phyloP scores from a whole-genome alignment of 768 basidiomycete genomes.

The Candolleomyces eurysporus region DNA sequence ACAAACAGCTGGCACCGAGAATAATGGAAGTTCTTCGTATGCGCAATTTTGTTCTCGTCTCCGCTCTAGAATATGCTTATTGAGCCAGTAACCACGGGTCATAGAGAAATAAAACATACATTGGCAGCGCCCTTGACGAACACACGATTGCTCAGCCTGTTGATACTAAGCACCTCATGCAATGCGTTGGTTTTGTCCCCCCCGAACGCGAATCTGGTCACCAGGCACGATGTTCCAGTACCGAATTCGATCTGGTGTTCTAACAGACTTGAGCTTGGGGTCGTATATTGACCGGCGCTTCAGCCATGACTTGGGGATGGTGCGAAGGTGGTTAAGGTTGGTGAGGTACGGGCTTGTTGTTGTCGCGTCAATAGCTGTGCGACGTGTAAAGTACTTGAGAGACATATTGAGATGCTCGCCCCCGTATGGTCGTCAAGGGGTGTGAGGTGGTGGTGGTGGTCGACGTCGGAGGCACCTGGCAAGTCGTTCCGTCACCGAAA shows the following conservation, averaged over 20 bases:
- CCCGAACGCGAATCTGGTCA: conserved; percentile 70
- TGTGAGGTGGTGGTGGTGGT: background rate
- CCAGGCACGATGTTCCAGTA: conserved; percentile 89
- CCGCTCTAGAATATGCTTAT: conserved; percentile 14
- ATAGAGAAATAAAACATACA: conserved; percentile 17
- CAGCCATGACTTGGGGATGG: conserved; percentile 55
- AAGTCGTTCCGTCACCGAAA: background rate
- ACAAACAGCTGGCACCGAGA: conserved; percentile 78
- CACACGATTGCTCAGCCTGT: conserved; percentile 68
- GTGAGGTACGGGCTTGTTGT: conserved; percentile 58
- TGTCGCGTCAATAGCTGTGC: conserved; percentile 43
- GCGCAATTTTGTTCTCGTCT: conserved; percentile 27
- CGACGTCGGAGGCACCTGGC: background rate
- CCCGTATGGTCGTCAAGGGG: background rate
- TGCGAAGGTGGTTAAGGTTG: conserved; percentile 63
- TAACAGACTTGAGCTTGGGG: conserved; percentile 52
- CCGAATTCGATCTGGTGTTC: conserved; percentile 69
- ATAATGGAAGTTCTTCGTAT: conserved; percentile 63
- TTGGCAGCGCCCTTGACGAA: conserved; percentile 48
- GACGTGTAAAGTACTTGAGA: conserved; percentile 29
- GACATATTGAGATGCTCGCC: conserved; percentile 21
- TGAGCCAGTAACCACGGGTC: background rate
- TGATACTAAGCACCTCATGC: conserved; percentile 71
- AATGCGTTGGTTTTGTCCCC: conserved; percentile 61
- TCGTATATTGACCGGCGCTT: conserved; percentile 44